Evolutionary conservation across 2,329 filamentous ascomycete genomes (phyloP), one percentile per base, ranked within the genome.

Genomic region (Neonectria neomacrospora): DNA sequence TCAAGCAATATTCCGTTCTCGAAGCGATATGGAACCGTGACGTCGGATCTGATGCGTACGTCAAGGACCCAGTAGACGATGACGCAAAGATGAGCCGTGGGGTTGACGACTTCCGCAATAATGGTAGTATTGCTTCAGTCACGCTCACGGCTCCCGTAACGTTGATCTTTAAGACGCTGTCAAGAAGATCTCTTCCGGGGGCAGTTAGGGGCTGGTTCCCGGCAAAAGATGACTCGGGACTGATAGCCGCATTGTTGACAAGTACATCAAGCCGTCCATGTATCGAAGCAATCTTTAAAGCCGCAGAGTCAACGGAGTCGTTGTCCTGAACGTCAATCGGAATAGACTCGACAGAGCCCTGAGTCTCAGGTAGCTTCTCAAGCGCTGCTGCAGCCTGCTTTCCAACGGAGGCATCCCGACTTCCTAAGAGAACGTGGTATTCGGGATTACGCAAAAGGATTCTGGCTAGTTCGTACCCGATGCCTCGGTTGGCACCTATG

Each of bases 1-100:
- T 63, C 30, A 53, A 39, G 30, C 60, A 51, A 30, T 63, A 63
- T 39, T 63, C 60, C 1, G 54, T 58, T 18, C 60, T 54, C n/a
- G 39, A 37, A 5, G 48, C 54, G 3, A 58, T 22, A 23, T 63
- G 60, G 5, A 53, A 34, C 5, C 23, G 23, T 6, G 48, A 47
- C 30, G 41, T 44, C 10, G 60, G 60, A 18, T 58, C 42, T 5
- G 60, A 54, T 2, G 41, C 48, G 23, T 63, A 42, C 14, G 60
- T 44, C 12, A 63, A 48, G 10, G 54, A 50, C 8, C 60, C 60
- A 9, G 50, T 58, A 5, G 54, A 63, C 4, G 60, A 58, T 20
- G 60, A 45, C 7, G 58, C 60, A 30, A 63, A 54, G 12, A 63
- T n/a, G 7, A 63, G 54, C 3, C 60, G 54, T 3, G 60, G 60